Evolutionary conservation across 2,329 filamentous ascomycete species (phyloP).

Genomic region (Akanthomyces lecanii): DNA sequence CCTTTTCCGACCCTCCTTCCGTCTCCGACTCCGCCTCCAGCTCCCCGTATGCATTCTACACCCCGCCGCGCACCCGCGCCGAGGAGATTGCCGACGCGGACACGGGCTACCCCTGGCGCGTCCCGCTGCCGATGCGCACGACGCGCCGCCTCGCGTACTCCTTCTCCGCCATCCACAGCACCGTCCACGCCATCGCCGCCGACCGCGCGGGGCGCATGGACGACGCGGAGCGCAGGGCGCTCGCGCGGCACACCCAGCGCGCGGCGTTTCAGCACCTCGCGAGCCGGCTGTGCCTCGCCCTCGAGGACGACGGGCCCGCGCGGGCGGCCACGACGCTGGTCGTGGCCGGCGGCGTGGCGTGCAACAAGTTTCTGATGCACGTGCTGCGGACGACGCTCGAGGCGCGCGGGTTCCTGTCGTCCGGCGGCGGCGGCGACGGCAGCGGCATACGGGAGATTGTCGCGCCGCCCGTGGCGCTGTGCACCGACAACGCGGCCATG

Average conservation of each 20-base stretch:
- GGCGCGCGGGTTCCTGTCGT: constrained; percentile 56
- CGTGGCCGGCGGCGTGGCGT: constrained; percentile 85
- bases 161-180: constrained; percentile 65
- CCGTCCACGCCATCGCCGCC: constrained; percentile 42
- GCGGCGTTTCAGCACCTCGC: constrained; percentile 84
- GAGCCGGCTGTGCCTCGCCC: constrained; percentile 65
- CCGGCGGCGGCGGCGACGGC: constrained; percentile 31
- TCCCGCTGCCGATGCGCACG: constrained; percentile 62
- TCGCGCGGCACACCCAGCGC: constrained; percentile 73
- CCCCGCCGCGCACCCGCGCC: constrained; percentile 51
- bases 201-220: constrained; percentile 37
- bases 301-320: constrained; percentile 36
- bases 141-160: constrained; percentile 61
- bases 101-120: constrained; percentile 52
- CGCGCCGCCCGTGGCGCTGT: constrained; percentile 72
- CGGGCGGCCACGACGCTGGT: constrained; percentile 55
- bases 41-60: constrained; percentile 48
- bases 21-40: neutral
- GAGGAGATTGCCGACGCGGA: constrained; percentile 49
- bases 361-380: constrained; percentile 72
- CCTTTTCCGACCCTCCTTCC: constrained; percentile 44
- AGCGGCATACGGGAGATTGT: constrained; percentile 42
- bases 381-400: constrained; percentile 57
- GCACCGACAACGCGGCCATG: constrained; percentile 97
- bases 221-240: constrained; percentile 57